These are phyloP conservation scores for Xylaria sp. DNA, from an alignment of 2,329 filamentous ascomycete genomes.

Conservation along the genomic window DNA sequence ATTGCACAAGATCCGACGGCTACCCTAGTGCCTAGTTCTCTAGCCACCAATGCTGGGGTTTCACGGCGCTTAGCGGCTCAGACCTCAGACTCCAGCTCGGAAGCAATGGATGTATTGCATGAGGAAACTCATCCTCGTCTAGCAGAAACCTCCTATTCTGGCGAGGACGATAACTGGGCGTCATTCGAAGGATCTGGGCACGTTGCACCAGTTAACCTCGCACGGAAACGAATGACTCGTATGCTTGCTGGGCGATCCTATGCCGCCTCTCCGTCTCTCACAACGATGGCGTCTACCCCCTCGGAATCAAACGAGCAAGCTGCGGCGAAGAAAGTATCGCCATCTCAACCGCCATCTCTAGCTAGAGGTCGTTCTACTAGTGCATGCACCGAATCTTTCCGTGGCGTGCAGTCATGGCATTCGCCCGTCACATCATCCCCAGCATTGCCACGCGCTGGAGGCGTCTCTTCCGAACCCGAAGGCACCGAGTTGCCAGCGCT, in stretches of 20 bases:
- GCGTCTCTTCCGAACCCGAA: slow-evolving; percentile 55
- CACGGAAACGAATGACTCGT: slow-evolving; percentile 45
- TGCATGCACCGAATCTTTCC: slow-evolving; percentile 63
- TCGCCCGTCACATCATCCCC: slow-evolving; percentile 57
- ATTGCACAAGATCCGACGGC: neutral
- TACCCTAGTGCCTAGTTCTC: no score
- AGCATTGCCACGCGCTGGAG: slow-evolving; percentile 54
- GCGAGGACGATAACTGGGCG: slow-evolving; percentile 36
- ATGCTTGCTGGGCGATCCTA: slow-evolving; percentile 50
- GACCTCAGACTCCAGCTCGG: no score
- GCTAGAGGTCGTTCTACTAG: slow-evolving; percentile 56
- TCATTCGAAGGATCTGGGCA: slow-evolving; percentile 47
- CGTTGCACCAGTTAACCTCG: slow-evolving; percentile 44
- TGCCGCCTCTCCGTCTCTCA: slow-evolving; percentile 55
- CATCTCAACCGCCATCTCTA: slow-evolving; percentile 37
- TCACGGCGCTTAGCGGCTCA: no score
- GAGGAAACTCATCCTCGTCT: neutral
- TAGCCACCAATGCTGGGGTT: no score
- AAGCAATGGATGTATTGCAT: neutral
- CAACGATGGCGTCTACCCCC: slow-evolving; percentile 55
- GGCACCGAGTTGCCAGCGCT: slow-evolving; percentile 52
- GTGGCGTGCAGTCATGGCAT: slow-evolving; percentile 64
- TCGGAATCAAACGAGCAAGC: slow-evolving; percentile 44
- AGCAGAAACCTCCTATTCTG: no score
- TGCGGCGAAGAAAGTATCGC: slow-evolving; percentile 35